These are phyloP conservation scores for Phytopythium delawarense DNA, from an alignment of 352 stramenopile genomes.

Conservation along the genomic window DNA sequence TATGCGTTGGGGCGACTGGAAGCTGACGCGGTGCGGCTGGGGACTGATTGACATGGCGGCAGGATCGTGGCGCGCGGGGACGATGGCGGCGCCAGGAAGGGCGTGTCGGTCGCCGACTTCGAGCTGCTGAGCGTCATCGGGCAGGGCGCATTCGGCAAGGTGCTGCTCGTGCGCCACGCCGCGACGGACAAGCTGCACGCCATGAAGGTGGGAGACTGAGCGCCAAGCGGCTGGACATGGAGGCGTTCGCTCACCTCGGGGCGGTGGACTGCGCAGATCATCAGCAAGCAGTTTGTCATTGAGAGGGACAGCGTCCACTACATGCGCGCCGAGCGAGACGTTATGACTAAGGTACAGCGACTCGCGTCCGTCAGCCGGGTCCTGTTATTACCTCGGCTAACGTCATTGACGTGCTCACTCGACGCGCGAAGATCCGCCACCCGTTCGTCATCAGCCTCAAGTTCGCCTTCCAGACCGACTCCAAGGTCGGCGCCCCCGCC, in stretches of 20 bases:
- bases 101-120: constrained; percentile 92
- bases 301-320: constrained; percentile 74
- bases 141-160: constrained; percentile 77
- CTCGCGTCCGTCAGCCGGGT: no score
- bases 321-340: constrained; percentile 79
- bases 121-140: constrained; percentile 96
- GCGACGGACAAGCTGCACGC: constrained; percentile 57
- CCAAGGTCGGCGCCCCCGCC: constrained; percentile 39
- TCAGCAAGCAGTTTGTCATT: constrained; percentile 80
- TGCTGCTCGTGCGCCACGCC: constrained; percentile 69
- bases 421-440: constrained; percentile 51
- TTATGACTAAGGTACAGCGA: constrained; percentile 69
- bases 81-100: constrained; percentile 26
- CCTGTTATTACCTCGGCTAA: not conserved
- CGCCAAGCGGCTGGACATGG: no score
- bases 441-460: constrained; percentile 78
- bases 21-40: no score
- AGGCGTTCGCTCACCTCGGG: no score
- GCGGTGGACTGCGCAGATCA: constrained; percentile 45
- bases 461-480: constrained; percentile 80
- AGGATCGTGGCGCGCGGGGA: constrained; percentile 16
- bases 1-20: not conserved
- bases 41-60: not conserved
- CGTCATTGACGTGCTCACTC: constrained; percentile 9
- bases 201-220: constrained; percentile 55